A percentile compares a stretch with the other conserved stretches of the same genome.
Evolutionary conservation across 73 alveolate species (phyloP).

Genomic region (Paramecium tetraurelia): DNA sequence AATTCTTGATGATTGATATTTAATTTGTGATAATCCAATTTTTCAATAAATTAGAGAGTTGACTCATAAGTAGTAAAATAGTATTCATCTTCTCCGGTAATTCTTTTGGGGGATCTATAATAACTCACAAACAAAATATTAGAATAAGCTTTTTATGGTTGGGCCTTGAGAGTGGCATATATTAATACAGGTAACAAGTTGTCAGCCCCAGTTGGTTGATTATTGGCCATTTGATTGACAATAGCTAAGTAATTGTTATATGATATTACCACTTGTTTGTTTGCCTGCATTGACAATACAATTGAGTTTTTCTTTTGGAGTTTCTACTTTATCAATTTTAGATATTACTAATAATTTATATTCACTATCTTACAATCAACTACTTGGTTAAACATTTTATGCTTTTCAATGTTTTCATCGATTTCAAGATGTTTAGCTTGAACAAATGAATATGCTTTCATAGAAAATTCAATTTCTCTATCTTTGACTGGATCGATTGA

Average conservation of each 20-base stretch:
- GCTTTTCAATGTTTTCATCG: neutral
- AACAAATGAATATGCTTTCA: neutral
- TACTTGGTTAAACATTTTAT: neutral
- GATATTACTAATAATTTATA: neutral
- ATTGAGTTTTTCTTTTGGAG: slow-evolving; percentile 9
- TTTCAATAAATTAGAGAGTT: neutral
- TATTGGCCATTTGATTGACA: slow-evolving; percentile 28
- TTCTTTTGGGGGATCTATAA: slow-evolving; percentile 23
- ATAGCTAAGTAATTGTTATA: neutral
- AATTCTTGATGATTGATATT: slow-evolving; percentile 6
- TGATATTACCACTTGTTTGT: neutral
- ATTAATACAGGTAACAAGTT: slow-evolving; percentile 19
- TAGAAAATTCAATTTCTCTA: slow-evolving; percentile 20
- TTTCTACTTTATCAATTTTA: slow-evolving; percentile 20
- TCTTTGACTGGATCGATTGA: slow-evolving; percentile 1
- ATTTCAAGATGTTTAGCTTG: slow-evolving; percentile 35
- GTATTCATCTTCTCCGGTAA: neutral
- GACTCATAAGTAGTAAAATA: slow-evolving; percentile 39
- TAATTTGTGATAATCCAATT: neutral
- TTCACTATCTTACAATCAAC: neutral
- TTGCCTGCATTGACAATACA: slow-evolving; percentile 22
- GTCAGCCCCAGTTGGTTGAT: slow-evolving; percentile 24
- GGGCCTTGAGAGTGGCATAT: slow-evolving; percentile 3
- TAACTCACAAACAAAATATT: neutral
- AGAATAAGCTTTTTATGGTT: slow-evolving; percentile 33